Percentiles rank a stretch among this genome's conserved stretches.
Evolutionary conservation across 352 stramenopile genomes (phyloP).

Genomic region (Halophytophthora batemanensis): DNA sequence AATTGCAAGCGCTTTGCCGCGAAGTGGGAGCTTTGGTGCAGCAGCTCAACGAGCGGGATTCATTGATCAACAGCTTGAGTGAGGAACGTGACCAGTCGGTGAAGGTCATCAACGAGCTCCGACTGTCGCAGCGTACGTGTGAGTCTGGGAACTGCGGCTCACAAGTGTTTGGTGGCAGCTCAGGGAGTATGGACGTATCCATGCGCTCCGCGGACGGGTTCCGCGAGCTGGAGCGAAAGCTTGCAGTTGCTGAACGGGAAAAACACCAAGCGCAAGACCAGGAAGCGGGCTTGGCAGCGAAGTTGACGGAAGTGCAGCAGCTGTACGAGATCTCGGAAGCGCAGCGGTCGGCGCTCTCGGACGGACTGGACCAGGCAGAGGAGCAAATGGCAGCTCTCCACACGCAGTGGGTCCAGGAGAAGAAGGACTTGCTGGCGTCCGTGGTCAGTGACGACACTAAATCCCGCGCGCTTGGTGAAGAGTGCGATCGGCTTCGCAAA

Average conservation of each 20-base stretch:
- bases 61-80: conserved; percentile 52
- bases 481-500: conserved; percentile 41
- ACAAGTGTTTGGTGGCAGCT: conserved; percentile 11
- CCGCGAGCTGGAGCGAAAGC: conserved; percentile 30
- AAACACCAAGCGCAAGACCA: conserved; percentile 25
- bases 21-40: conserved; percentile 54
- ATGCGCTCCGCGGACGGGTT: conserved; percentile 21
- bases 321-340: conserved; percentile 40
- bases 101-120: conserved; percentile 43
- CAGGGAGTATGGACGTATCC: conserved; percentile 23
- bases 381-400: conserved; percentile 50
- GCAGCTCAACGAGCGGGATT: conserved; percentile 54
- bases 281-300: conserved; percentile 14
- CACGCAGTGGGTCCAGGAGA: conserved; percentile 62
- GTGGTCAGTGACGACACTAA: conserved; percentile 38
- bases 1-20: conserved; percentile 53
- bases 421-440: conserved; percentile 34
- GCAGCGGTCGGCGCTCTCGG: conserved; percentile 37
- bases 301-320: conserved; percentile 42
- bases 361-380: conserved; percentile 46
- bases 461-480: conserved; percentile 15
- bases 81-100: conserved; percentile 44
- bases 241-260: conserved; percentile 27
- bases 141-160: conserved; percentile 12
- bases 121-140: conserved; percentile 22